A percentile compares a stretch with the other conserved stretches of the same genome.
Conservation (phyloP, 2,329 filamentous ascomycete species). For the Sordariomycetes sp. region DNA sequence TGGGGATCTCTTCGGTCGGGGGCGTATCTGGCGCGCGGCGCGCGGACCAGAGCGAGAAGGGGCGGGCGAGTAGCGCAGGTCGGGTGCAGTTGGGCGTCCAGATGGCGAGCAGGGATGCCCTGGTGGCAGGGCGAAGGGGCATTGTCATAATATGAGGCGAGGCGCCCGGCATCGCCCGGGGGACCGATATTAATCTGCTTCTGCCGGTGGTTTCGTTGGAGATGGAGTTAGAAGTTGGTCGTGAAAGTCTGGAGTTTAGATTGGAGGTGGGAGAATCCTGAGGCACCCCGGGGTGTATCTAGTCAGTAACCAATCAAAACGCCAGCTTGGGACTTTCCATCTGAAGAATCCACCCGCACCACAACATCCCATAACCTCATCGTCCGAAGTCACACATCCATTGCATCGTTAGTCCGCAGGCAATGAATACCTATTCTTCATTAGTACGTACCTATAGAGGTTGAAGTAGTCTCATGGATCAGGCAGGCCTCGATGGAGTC, state of each 20-base stretch:
- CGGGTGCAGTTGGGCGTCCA: background rate
- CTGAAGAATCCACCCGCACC: too few species aligned
- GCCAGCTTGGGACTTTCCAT: background rate
- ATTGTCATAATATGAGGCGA: background rate
- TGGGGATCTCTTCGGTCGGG: background rate
- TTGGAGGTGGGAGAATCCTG: background rate
- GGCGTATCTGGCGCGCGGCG: constrained; percentile 1
- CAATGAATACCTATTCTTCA: too few species aligned
- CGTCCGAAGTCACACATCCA: too few species aligned
- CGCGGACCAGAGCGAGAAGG: constrained; percentile 37
- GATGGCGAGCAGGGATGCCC: background rate
- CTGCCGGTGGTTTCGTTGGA: background rate
- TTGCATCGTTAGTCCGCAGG: too few species aligned
- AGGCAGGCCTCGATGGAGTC: too few species aligned
- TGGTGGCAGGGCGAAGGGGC: background rate
- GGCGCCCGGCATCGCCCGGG: background rate
- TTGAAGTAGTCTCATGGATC: too few species aligned
- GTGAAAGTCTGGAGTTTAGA: background rate
- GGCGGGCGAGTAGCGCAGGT: constrained; percentile 16
- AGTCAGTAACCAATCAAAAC: background rate
- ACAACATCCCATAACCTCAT: too few species aligned
- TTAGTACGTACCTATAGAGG: too few species aligned
- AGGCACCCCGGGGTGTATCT: background rate
- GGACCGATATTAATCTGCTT: background rate
- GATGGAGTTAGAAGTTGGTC: background rate